These are phyloP conservation scores for Astraeus odoratus DNA, from an alignment of 768 basidiomycete species.

Conservation along the genomic window DNA sequence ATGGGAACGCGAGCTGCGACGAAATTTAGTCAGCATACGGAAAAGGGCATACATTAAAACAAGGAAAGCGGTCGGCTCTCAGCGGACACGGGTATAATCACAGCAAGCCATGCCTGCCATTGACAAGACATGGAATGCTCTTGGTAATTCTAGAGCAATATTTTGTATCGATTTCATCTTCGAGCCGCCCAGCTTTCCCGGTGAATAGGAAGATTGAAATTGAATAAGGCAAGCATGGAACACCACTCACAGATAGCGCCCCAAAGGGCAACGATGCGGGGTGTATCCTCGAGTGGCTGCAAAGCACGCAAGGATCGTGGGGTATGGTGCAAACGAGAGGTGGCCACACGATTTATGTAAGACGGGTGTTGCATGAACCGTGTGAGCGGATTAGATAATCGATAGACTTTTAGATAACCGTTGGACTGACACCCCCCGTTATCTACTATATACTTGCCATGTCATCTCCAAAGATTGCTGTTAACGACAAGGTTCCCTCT, in stretches of 20 bases:
- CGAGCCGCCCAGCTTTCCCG: not conserved
- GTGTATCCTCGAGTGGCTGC: too few species aligned
- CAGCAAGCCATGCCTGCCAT: not conserved
- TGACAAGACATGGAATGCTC: not conserved
- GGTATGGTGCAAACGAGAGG: too few species aligned
- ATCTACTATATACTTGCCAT: not conserved
- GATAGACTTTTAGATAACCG: not conserved
- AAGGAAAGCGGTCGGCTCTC: not conserved
- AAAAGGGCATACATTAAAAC: too few species aligned
- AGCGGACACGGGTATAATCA: not conserved
- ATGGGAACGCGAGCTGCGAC: too few species aligned
- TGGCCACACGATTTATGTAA: too few species aligned
- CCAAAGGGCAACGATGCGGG: not conserved
- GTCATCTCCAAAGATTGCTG: constrained; percentile 35
- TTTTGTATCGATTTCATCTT: not conserved
- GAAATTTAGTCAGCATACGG: too few species aligned
- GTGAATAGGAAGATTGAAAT: not conserved
- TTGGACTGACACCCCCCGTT: not conserved
- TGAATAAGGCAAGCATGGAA: not conserved
- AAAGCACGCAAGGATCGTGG: not conserved
- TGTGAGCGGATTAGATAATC: not conserved
- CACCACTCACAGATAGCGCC: not conserved
- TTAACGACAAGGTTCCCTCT: constrained; percentile 45
- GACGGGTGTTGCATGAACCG: too few species aligned
- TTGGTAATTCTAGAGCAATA: not conserved